Conservation (phyloP, 2,329 filamentous ascomycete genomes). For the Sclerotinia nivalis region DNA sequence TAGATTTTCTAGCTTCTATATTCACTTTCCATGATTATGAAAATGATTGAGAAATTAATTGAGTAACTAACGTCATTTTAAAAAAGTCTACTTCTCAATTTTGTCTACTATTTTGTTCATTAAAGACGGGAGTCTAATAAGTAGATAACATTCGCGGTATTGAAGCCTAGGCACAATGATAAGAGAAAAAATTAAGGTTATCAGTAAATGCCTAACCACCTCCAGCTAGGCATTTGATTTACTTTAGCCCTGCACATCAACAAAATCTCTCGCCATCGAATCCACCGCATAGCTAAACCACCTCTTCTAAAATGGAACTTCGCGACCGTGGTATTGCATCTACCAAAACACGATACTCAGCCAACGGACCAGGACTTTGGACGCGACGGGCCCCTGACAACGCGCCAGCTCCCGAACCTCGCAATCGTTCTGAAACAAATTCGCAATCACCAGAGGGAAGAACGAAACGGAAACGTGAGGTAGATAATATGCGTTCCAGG, state of each 20-base stretch:
- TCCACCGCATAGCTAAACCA: neutral
- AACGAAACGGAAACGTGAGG: conserved; percentile 4
- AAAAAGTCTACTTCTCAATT: neutral
- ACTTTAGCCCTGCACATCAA: conserved; percentile 14
- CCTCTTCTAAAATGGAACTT: conserved; percentile 16
- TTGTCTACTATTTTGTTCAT: neutral
- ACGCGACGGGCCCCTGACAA: neutral
- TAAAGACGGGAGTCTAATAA: neutral
- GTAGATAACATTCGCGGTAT: too few relatives aligned
- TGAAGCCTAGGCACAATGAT: conserved; percentile 3
- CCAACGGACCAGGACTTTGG: conserved; percentile 17
- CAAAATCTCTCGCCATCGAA: conserved; percentile 15
- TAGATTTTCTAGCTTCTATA: neutral
- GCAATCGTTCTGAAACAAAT: conserved; percentile 1
- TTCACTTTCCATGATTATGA: neutral
- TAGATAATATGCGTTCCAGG: conserved; percentile 8
- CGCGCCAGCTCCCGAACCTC: neutral
- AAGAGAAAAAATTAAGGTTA: conserved; percentile 17
- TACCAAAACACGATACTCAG: conserved; percentile 17
- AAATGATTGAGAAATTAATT: neutral
- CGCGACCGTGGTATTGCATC: conserved; percentile 5
- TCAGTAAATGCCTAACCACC: conserved; percentile 4
- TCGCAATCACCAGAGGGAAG: conserved; percentile 9
- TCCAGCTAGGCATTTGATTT: conserved; percentile 8
- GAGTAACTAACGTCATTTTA: neutral